phyloP scores from a whole-genome alignment of 345 rosid genomes.

The Eutrema japonicum region DNA sequence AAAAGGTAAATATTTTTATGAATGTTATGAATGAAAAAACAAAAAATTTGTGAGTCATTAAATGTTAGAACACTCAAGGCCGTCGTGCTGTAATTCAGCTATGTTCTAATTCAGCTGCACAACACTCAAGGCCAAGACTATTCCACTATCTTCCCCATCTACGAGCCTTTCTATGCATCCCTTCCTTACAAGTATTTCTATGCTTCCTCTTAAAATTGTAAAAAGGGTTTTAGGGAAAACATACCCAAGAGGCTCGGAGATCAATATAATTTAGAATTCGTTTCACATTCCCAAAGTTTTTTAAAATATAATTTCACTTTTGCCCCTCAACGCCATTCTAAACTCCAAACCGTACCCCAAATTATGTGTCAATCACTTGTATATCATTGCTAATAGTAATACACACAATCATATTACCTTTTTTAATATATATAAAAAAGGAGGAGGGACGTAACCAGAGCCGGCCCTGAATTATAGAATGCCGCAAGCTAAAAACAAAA shows the following conservation, averaged over 20 bases:
- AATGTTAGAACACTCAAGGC: background rate
- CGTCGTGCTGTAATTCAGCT: background rate
- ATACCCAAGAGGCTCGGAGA: constrained; percentile 41
- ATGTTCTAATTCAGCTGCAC: constrained; percentile 23
- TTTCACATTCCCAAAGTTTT: constrained; percentile 19
- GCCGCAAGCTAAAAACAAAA: no score
- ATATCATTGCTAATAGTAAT: constrained; percentile 35
- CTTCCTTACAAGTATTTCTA: constrained; percentile 28
- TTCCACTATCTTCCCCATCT: constrained; percentile 38
- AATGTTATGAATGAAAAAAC: no score
- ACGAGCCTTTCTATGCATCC: constrained; percentile 41
- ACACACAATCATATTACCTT: constrained; percentile 35
- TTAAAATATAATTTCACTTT: background rate
- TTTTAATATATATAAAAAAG: background rate
- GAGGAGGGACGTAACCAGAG: constrained; percentile 31
- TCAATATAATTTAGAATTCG: constrained; percentile 21
- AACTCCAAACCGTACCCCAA: constrained; percentile 31
- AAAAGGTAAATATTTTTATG: background rate
- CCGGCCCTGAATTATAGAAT: no score
- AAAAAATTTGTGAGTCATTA: background rate
- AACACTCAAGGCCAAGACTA: constrained; percentile 42
- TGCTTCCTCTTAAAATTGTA: constrained; percentile 32
- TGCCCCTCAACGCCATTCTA: constrained; percentile 34
- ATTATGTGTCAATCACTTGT: constrained; percentile 35
- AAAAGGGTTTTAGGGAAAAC: constrained; percentile 34